A percentile compares a stretch with the other conserved stretches of the same genome.
Conservation (phyloP, 1,284 basidiomycete species). For the Neolentinus lepideus region DNA sequence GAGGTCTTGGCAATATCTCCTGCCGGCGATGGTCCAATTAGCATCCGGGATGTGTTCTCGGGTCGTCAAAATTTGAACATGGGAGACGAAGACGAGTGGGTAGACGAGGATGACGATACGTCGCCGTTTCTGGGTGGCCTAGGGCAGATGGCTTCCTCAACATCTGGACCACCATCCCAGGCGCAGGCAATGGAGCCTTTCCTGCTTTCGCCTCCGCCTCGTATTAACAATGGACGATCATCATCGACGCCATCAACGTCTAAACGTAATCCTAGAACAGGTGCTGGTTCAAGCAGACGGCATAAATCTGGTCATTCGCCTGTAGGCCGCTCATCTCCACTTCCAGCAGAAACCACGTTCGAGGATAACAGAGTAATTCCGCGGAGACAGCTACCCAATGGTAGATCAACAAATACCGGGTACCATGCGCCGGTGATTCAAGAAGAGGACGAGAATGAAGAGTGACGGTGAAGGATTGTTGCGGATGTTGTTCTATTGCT, state of each 20-base stretch:
- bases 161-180: constrained; percentile 1
- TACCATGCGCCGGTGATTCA: constrained; percentile 49
- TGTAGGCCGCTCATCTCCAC: constrained; percentile 47
- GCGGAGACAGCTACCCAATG: constrained; percentile 57
- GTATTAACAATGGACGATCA: constrained; percentile 12
- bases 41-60: constrained; percentile 71
- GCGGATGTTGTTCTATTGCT: constrained; percentile 13
- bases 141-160: constrained; percentile 54
- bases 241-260: constrained; percentile 10
- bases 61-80: constrained; percentile 49
- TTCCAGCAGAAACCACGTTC: constrained; percentile 41
- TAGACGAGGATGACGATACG: constrained; percentile 75
- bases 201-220: constrained; percentile 11
- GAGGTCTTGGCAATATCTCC: constrained; percentile 67
- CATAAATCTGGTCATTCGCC: constrained; percentile 50
- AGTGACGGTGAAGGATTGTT: constrained; percentile 12
- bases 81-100: constrained; percentile 78
- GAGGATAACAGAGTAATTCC: constrained; percentile 39
- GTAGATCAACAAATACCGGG: constrained; percentile 56
- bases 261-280: constrained; percentile 14
- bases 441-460: constrained; percentile 73
- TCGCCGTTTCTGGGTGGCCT: constrained; percentile 60
- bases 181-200: constrained; percentile 2
- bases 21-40: constrained; percentile 36
- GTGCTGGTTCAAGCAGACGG: constrained; percentile 10